A percentile compares a stretch with the other conserved stretches of the same genome.
Evolutionary conservation across 495 filamentous ascomycete genomes (phyloP).

Genomic region (Margaritispora aquatica): DNA sequence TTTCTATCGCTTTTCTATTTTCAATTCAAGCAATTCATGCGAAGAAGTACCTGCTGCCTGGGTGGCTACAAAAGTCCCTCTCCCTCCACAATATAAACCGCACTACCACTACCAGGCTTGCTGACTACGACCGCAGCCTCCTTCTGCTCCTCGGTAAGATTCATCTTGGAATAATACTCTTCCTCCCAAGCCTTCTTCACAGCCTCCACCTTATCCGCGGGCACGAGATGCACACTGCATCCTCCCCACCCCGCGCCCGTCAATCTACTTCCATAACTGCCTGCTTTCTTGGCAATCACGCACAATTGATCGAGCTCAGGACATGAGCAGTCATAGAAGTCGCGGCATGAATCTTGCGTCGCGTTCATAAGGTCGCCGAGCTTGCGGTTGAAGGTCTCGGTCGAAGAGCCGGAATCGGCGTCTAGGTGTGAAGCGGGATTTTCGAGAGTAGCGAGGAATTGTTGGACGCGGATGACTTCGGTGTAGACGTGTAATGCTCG

Average conservation of each 20-base stretch:
- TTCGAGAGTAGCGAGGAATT: slow-evolving; percentile 70
- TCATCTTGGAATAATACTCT: slow-evolving; percentile 78
- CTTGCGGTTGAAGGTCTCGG: slow-evolving; percentile 54
- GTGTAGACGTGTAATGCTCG: slow-evolving; percentile 84
- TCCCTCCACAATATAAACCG: slow-evolving; percentile 31
- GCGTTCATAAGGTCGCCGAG: slow-evolving; percentile 85
- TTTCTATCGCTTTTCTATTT: too few relatives aligned
- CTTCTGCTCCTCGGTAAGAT: slow-evolving; percentile 66
- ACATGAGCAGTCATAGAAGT: slow-evolving; percentile 84
- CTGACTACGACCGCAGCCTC: slow-evolving; percentile 81
- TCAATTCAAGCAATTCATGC: not conserved
- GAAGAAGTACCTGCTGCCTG: not conserved
- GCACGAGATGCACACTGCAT: slow-evolving; percentile 88
- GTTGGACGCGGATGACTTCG: slow-evolving; percentile 80
- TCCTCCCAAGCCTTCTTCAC: slow-evolving; percentile 71
- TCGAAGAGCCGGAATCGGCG: slow-evolving; percentile 37
- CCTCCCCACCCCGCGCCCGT: slow-evolving; percentile 98
- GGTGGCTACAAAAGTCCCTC: too few relatives aligned
- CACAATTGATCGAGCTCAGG: slow-evolving; percentile 87
- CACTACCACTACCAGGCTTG: slow-evolving; percentile 71
- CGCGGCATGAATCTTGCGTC: slow-evolving; percentile 79
- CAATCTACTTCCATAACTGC: slow-evolving; percentile 77
- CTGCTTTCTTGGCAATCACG: slow-evolving; percentile 65
- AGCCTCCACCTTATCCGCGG: slow-evolving; percentile 74
- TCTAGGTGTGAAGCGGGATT: slow-evolving; percentile 26